phyloP scores from a whole-genome alignment of 1,284 basidiomycete genomes.

The Gomphus bonarii region DNA sequence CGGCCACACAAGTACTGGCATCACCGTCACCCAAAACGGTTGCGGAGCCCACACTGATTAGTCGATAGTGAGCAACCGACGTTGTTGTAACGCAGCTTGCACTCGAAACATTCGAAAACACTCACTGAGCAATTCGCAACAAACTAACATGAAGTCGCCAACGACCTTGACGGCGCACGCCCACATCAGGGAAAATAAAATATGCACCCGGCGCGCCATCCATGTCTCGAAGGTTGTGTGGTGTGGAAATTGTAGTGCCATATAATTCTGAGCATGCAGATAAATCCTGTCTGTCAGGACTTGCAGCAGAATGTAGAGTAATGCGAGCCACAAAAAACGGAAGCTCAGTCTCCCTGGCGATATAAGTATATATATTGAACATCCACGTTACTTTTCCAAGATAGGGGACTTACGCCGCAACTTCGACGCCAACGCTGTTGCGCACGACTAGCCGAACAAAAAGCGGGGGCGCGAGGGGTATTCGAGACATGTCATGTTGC shows the following conservation, averaged over 20 bases:
- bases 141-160: constrained; percentile 71
- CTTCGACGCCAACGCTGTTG: constrained; percentile 53
- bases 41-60: constrained; percentile 38
- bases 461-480: constrained; percentile 73
- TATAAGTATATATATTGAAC: background rate
- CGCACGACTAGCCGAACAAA: constrained; percentile 69
- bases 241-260: constrained; percentile 75
- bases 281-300: background rate
- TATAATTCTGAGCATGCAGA: constrained; percentile 50
- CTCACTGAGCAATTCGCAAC: constrained; percentile 69
- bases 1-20: constrained; percentile 53
- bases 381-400: background rate
- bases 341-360: constrained; percentile 56
- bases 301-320: constrained; percentile 46
- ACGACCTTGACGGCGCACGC: constrained; percentile 64
- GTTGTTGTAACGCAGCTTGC: background rate
- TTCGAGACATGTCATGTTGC: constrained; percentile 58
- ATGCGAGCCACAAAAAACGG: constrained; percentile 76
- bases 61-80: constrained; percentile 1
- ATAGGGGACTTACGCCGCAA: constrained; percentile 51
- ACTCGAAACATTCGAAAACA: constrained; percentile 13
- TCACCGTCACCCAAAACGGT: constrained; percentile 35
- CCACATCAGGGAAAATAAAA: constrained; percentile 86
- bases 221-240: constrained; percentile 66
- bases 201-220: constrained; percentile 71